These are phyloP conservation scores for Exophiala sp. DNA, from an alignment of 2,329 filamentous ascomycete species.

Conservation along the genomic window DNA sequence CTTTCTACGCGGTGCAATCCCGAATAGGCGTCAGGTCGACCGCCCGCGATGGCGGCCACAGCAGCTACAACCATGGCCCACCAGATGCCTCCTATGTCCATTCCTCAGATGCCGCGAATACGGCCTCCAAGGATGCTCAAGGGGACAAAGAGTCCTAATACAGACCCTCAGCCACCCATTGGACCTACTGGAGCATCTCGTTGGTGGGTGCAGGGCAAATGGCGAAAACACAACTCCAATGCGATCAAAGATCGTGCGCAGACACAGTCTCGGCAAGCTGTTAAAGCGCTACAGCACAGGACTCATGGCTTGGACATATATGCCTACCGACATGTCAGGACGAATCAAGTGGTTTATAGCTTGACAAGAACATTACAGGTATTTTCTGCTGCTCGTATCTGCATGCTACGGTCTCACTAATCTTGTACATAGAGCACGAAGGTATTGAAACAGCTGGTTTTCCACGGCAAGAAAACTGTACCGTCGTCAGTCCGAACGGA, in stretches of 20 bases:
- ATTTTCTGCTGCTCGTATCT: constrained; percentile 13
- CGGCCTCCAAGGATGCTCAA: constrained; percentile 27
- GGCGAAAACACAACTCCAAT: constrained; percentile 39
- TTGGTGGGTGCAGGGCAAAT: constrained; percentile 41
- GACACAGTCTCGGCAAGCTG: constrained; percentile 39
- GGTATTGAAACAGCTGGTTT: constrained; percentile 56
- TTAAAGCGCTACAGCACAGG: constrained; percentile 46
- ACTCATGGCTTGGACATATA: constrained; percentile 59
- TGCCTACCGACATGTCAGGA: constrained; percentile 59
- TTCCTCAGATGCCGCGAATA: constrained; percentile 27
- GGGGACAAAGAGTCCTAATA: constrained; percentile 25
- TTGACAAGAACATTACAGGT: constrained; percentile 56
- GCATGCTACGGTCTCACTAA: background rate
- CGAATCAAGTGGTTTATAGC: constrained; percentile 64
- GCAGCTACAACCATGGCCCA: constrained; percentile 22
- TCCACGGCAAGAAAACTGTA: constrained; percentile 62
- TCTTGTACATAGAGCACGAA: constrained; percentile 44
- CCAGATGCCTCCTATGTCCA: constrained; percentile 21
- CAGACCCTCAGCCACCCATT: constrained; percentile 18
- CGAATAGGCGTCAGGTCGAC: background rate
- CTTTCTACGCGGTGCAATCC: background rate
- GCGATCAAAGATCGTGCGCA: constrained; percentile 39
- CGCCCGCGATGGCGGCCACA: constrained; percentile 21
- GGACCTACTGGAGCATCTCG: constrained; percentile 15
- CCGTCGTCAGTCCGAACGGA: constrained; percentile 58